These are phyloP conservation scores for Zygosaccharomyces pseudobailii DNA, from an alignment of 1,139 yeast genomes.

Conservation along the genomic window DNA sequence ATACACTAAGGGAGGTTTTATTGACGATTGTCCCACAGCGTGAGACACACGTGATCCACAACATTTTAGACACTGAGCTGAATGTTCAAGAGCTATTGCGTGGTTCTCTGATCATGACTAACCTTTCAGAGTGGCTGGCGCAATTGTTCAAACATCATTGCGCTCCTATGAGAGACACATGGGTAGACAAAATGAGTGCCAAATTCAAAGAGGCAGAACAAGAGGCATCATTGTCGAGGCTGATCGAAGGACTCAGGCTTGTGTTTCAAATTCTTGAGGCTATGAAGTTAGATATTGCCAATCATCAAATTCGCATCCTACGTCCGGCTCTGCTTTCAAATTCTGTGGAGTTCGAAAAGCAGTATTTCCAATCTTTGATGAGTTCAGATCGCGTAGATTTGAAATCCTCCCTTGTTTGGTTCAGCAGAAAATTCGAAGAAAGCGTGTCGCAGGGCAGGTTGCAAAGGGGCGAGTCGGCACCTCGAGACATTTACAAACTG, in stretches of 20 bases:
- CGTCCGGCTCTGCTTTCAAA: conserved; percentile 83
- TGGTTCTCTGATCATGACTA: conserved; percentile 35
- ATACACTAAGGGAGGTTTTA: conserved; percentile 71
- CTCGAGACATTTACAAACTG: conserved; percentile 28
- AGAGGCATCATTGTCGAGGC: conserved; percentile 47
- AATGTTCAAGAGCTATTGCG: conserved; percentile 70
- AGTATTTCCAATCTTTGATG: conserved; percentile 72
- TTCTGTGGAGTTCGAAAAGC: conserved; percentile 88
- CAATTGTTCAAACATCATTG: conserved; percentile 43
- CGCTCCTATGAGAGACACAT: conserved; percentile 91
- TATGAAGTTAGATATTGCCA: conserved; percentile 95
- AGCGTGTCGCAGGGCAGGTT: conserved; percentile 16
- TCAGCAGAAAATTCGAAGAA: conserved; percentile 40
- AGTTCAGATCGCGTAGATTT: conserved; percentile 63
- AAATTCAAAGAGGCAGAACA: conserved; percentile 60
- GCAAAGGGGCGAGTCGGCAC: conserved; percentile 13
- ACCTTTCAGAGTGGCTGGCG: conserved; percentile 33
- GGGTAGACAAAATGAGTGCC: conserved; percentile 82
- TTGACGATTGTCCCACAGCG: conserved; percentile 72
- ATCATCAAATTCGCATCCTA: conserved; percentile 82
- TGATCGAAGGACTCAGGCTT: conserved; percentile 74
- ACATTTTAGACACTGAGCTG: conserved; percentile 73
- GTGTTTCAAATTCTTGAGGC: conserved; percentile 85
- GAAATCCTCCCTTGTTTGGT: conserved; percentile 69
- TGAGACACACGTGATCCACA: conserved; percentile 65